Base-by-base conservation (phyloP, 2,329 filamentous ascomycete genomes). In the Microdochium bolleyi region DNA sequence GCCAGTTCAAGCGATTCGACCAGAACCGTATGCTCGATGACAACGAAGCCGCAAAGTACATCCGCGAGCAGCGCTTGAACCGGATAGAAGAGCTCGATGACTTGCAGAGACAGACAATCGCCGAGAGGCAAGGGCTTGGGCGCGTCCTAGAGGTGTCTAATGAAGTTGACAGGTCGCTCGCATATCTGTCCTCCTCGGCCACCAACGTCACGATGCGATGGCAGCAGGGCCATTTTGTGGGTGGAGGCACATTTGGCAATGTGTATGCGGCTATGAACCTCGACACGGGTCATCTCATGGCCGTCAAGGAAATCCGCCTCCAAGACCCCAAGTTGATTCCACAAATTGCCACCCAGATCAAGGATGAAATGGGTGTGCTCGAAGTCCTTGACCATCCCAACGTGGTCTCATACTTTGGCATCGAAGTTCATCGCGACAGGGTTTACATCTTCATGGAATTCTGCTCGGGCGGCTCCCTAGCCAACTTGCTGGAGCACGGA, bases 361-460 rank as follows among this genome's bases (percentile, higher is more conserved):
- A 87, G 57, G 94, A 99, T 64, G 94, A 99, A 68, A 97, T 99
- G 92, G 87, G 88, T 51, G 92, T 99, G 4, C 75, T 99, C 49
- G 92, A 97, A 70, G 88, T 96, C 1, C 79, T 99, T 48, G 92
- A 99, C 64, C 94, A 99, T 66, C 94, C 94, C 22, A 99, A 99
- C 66, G 89, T 99, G 56, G 95, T 99, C 22, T 92, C 91, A 10
- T 99, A 99, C 71, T 94, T 94, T 65, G 94, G 94, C 54, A 97
- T 99, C 63, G 94, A 99, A 69, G 94, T 96, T 2, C 94, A 99
- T 70, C 84, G 94, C 57, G 94, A 99, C 76, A 94, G 96, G 66
- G 94, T 99, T n/a, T 99, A 97, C 70, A 96, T 99, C 60, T 99
- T 99, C 68, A 99, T 99, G 94, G 94, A 99, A 70, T 97, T 95